phyloP scores from a whole-genome alignment of 306 rosid genomes.

The Luffa acutangula region DNA sequence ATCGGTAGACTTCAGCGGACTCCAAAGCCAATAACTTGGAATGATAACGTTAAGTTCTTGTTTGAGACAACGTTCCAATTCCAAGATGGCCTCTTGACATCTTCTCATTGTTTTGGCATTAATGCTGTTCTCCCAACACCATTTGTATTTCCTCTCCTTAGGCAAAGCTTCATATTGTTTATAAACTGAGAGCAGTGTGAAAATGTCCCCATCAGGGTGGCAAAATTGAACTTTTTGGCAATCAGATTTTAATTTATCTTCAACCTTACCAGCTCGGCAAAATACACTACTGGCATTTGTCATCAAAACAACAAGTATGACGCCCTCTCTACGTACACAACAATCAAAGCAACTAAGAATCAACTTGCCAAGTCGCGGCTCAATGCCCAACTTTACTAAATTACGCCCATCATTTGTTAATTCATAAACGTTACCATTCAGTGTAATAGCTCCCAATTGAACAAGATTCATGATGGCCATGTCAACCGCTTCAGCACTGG shows the following conservation, averaged over 20 bases:
- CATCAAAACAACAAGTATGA: conserved; percentile 83
- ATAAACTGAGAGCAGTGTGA: conserved; percentile 85
- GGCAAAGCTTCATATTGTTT: conserved; percentile 66
- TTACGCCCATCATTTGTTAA: conserved; percentile 54
- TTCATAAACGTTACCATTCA: conserved; percentile 27
- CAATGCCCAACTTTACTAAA: conserved; percentile 78
- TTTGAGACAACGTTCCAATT: conserved; percentile 62
- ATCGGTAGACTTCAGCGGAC: conserved; percentile 32
- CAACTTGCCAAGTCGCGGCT: conserved; percentile 93
- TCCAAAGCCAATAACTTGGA: conserved; percentile 73
- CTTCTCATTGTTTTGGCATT: conserved; percentile 92
- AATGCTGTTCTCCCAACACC: conserved; percentile 97
- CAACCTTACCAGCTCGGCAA: conserved; percentile 78
- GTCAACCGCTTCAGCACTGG: conserved; percentile 67
- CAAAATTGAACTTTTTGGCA: conserved; percentile 82
- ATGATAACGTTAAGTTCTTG: conserved; percentile 43
- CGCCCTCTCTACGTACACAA: conserved; percentile 64
- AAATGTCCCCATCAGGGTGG: conserved; percentile 83
- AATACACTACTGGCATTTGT: conserved; percentile 82
- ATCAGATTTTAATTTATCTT: conserved; percentile 69
- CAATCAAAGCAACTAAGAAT: conserved; percentile 48
- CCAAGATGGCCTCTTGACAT: conserved; percentile 67
- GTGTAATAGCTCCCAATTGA: conserved; percentile 58
- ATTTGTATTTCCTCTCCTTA: conserved; percentile 35
- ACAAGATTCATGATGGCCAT: conserved; percentile 70